Conservation (phyloP, 2,329 filamentous ascomycete genomes). For the Tolypocladium pustulatum region DNA sequence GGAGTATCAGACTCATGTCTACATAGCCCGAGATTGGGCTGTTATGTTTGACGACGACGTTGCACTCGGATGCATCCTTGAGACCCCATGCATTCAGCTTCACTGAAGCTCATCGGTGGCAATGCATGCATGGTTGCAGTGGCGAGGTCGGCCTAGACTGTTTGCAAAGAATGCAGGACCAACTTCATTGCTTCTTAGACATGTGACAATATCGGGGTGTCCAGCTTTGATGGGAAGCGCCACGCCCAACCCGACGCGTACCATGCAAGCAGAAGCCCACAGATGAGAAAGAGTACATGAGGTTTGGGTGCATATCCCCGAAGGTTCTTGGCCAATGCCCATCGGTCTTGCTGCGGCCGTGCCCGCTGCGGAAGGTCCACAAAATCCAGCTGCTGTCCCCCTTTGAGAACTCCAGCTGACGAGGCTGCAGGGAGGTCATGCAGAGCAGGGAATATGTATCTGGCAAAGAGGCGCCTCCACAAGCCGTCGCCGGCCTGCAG, state of each 20-base stretch:
- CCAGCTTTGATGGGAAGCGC: background rate
- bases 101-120: background rate
- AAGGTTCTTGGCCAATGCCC: background rate
- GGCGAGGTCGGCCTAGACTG: background rate
- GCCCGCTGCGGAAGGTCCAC: background rate
- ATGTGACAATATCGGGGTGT: background rate
- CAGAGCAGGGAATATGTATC: slow-evolving; percentile 5
- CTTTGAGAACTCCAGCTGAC: background rate
- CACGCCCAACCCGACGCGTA: background rate
- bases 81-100: background rate
- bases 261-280: background rate
- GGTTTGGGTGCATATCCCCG: background rate
- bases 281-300: background rate
- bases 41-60: background rate
- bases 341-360: background rate
- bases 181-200: background rate
- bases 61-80: background rate
- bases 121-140: background rate
- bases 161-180: background rate
- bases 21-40: background rate
- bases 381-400: background rate
- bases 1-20: background rate
- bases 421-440: slow-evolving; percentile 6
- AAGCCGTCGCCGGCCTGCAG: slow-evolving; percentile 6
- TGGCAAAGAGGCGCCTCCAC: slow-evolving; percentile 1